Conservation (phyloP, 2,329 filamentous ascomycete genomes). For the Fusarium verrucosum region DNA sequence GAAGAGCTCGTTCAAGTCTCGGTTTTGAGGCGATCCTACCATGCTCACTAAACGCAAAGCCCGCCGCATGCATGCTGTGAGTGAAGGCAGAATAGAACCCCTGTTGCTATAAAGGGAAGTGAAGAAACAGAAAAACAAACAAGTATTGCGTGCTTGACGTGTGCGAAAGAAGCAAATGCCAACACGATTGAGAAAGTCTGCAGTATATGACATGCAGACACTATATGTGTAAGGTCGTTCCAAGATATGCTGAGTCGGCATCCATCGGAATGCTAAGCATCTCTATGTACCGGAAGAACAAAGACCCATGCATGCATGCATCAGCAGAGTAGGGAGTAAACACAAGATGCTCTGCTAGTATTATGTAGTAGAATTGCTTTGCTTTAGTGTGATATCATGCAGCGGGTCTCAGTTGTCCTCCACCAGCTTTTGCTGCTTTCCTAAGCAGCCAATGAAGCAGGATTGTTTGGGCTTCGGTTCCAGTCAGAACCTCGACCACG, state of each 20-base stretch:
- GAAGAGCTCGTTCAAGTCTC: not conserved
- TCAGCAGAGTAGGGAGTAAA: constrained; percentile 6
- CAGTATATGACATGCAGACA: constrained; percentile 6
- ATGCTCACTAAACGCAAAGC: constrained; percentile 9
- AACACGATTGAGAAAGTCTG: constrained; percentile 1
- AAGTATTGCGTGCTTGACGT: not conserved
- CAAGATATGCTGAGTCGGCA: not conserved
- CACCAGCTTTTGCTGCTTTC: constrained; percentile 24
- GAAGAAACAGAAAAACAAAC: constrained; percentile 10
- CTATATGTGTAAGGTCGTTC: constrained; percentile 7
- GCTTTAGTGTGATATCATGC: constrained; percentile 16
- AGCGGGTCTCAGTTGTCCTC: constrained; percentile 14
- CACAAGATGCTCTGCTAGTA: constrained; percentile 35
- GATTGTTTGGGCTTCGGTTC: constrained; percentile 48
- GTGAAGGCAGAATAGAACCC: constrained; percentile 10
- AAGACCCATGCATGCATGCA: constrained; percentile 13
- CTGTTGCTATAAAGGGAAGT: constrained; percentile 17
- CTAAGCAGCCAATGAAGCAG: constrained; percentile 42
- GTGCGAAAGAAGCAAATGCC: constrained; percentile 2
- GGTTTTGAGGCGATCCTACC: not conserved
- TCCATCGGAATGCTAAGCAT: not conserved
- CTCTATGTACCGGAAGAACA: constrained; percentile 4
- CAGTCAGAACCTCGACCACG: constrained; percentile 55
- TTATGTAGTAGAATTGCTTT: constrained; percentile 32
- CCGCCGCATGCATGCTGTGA: constrained; percentile 14